Conservation (phyloP, 176 grass and related monocot genomes). For the Phyllostachys edulis region DNA sequence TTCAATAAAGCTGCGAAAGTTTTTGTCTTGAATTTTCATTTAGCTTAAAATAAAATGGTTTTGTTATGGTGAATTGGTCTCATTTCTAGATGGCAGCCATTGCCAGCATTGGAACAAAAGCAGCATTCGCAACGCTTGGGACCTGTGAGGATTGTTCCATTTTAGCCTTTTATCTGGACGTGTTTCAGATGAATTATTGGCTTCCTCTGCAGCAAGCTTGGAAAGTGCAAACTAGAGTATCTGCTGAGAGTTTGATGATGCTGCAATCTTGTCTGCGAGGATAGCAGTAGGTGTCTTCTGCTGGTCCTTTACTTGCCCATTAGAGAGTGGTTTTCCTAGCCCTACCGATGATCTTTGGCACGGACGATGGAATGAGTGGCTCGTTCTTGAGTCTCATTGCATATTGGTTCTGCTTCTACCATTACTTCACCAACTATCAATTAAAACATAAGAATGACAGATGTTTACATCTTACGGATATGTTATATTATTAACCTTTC, state of each 20-base stretch:
- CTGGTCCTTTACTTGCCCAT: conserved; percentile 46
- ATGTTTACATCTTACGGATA: conserved; percentile 26
- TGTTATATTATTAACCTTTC: not conserved
- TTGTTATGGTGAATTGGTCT: too few relatives aligned
- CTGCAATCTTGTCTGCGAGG: conserved; percentile 75
- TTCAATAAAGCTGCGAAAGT: too few relatives aligned
- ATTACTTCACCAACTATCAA: conserved; percentile 65
- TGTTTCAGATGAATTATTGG: too few relatives aligned
- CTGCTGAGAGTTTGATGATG: conserved; percentile 74
- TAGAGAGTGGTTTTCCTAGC: conserved; percentile 42
- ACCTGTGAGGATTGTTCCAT: too few relatives aligned
- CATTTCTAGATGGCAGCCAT: too few relatives aligned
- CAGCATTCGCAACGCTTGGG: too few relatives aligned
- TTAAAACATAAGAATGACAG: conserved; percentile 22
- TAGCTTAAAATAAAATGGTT: too few relatives aligned
- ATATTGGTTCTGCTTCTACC: conserved; percentile 75
- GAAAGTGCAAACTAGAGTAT: too few relatives aligned
- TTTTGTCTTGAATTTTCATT: too few relatives aligned
- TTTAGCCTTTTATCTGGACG: too few relatives aligned
- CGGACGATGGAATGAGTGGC: conserved; percentile 39
- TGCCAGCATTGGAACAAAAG: too few relatives aligned
- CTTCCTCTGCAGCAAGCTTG: too few relatives aligned
- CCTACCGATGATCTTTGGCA: conserved; percentile 33
- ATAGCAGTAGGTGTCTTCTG: conserved; percentile 72
- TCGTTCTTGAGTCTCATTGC: conserved; percentile 78